phyloP scores from a whole-genome alignment of 192 early-diverging fungal species.

The Backusella sp. region DNA sequence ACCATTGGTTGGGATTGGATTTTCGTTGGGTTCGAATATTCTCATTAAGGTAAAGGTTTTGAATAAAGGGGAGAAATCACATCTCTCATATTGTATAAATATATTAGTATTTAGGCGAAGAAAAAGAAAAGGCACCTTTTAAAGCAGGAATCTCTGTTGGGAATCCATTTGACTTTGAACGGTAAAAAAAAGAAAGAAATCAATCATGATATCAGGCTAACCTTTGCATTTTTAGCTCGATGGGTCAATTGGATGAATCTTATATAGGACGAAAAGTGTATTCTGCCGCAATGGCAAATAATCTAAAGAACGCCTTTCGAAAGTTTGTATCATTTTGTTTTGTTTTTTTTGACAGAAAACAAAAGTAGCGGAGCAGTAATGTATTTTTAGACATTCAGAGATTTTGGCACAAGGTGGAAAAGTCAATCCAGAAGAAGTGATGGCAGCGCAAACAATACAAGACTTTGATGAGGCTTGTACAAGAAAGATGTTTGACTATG shows the following conservation, averaged over 20 bases:
- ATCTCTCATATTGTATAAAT: not conserved
- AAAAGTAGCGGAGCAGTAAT: not conserved
- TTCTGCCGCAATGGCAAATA: conserved; percentile 47
- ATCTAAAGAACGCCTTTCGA: conserved; percentile 41
- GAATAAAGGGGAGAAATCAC: not conserved
- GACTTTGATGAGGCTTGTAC: conserved; percentile 87
- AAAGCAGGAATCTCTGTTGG: conserved; percentile 73
- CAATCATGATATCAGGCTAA: not conserved
- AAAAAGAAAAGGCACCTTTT: conserved; percentile 71
- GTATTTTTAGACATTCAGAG: conserved; percentile 33
- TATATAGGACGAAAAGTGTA: conserved; percentile 41
- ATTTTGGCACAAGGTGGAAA: conserved; percentile 42
- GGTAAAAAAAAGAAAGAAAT: conserved; percentile 29
- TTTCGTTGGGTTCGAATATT: conserved; percentile 90
- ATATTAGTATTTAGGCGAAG: conserved; percentile 74
- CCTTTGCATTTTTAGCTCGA: conserved; percentile 18
- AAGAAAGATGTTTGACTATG: conserved; percentile 68
- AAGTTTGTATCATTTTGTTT: conserved; percentile 21
- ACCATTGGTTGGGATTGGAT: conserved; percentile 80
- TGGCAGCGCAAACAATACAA: conserved; percentile 57
- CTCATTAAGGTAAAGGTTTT: conserved; percentile 64
- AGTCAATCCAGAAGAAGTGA: conserved; percentile 53
- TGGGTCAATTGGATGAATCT: conserved; percentile 46
- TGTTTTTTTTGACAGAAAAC: not conserved
- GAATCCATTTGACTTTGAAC: conserved; percentile 84